Base-by-base conservation (phyloP, 1,284 basidiomycete species). In the Rhizopogon parksii region DNA sequence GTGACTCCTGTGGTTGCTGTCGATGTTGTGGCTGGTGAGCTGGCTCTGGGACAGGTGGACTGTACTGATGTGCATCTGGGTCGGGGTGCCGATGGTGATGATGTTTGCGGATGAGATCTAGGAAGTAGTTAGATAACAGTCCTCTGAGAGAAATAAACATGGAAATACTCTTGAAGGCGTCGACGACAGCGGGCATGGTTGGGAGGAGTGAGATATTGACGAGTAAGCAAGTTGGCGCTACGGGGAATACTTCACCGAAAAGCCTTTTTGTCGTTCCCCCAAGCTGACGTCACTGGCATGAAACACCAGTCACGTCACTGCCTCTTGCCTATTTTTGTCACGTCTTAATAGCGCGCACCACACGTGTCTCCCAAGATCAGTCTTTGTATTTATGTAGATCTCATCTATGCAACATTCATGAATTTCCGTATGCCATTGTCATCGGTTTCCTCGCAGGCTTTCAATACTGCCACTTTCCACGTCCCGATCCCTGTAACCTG, bases 31-130 rank as follows among this genome's bases (percentile, higher is more conserved):
- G 50, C 42, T 66, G 62, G 50, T 63, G 63, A 36, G 65, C 61
- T 53, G 64, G 61, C 54, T 70, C 69, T 36, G 60, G 32, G 56
- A 61, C 54, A 56, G 59, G 40, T 60, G 54, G 68, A 67, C 54
- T 6, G 49, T 43, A 36, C 14, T 67, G 64, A 52, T 50, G 68
- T 47, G 50, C 59, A 63, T 54, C 66, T 12, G 54, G n/a, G 48
- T 75, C 68, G 27, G 64, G 62, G 30, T 69, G 67, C 48, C 69
- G 68, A 55, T 59, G 60, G 53, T 74, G 71, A 57, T 86, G 82
- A 61, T 87, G 79, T 70, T 87, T 88, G 64, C 91, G 80, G 55
- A 94, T 88, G 63, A 95, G 85, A 73, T 91, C 91, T 91, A 59
- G 11, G 11, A 32, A 11, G 30, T 11, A 12, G 11, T 53, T 24